Evolutionary conservation across 352 stramenopile genomes (phyloP).

Genomic region (Sclerospora graminicola): DNA sequence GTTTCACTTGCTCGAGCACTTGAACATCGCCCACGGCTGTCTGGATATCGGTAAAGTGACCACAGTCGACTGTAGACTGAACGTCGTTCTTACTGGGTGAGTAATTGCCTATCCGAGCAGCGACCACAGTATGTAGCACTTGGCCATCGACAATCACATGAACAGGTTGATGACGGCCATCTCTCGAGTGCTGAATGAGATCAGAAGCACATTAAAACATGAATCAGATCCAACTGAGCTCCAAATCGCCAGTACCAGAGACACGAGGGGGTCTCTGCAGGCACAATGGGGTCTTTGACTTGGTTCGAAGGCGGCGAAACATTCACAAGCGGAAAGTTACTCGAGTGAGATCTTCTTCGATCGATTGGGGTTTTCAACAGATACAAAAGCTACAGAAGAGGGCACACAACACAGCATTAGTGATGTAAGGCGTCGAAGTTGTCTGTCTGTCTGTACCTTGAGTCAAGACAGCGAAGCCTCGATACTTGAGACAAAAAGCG

Average conservation of each 20-base stretch:
- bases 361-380: conserved; percentile 25
- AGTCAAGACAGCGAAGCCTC: conserved; percentile 19
- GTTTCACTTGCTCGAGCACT: conserved; percentile 21
- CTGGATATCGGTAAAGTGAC: conserved; percentile 32
- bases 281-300: not conserved
- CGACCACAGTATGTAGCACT: conserved; percentile 15
- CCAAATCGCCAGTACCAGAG: conserved; percentile 23
- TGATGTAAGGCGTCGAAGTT: not conserved
- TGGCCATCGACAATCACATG: conserved; percentile 5
- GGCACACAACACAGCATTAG: conserved; percentile 1
- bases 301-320: not conserved
- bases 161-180: conserved; percentile 1
- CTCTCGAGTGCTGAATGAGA: conserved; percentile 9
- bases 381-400: conserved; percentile 27
- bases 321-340: not conserved
- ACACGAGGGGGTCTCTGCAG: not conserved
- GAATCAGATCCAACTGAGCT: conserved; percentile 18
- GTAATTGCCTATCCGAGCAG: conserved; percentile 28
- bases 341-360: not conserved
- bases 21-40: conserved; percentile 22
- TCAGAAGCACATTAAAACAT: conserved; percentile 13
- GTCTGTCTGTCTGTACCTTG: conserved; percentile 19
- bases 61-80: not conserved
- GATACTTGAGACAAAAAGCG: conserved; percentile 13
- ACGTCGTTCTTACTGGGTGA: conserved; percentile 20